These are phyloP conservation scores for Lentinula guzmanii DNA, from an alignment of 768 basidiomycete genomes.

Conservation along the genomic window DNA sequence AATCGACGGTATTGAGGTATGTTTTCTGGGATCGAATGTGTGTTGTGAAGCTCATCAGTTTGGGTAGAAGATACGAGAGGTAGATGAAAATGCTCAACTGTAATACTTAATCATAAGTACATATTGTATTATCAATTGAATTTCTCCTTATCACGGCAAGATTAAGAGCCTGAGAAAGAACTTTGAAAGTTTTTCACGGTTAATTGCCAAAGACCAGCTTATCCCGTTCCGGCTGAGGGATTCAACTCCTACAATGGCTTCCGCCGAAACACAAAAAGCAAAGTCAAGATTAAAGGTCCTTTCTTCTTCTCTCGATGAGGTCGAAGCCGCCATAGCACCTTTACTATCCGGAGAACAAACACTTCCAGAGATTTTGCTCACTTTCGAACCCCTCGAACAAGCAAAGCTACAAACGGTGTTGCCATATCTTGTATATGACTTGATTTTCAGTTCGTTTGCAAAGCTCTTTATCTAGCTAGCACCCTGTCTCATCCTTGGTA, in stretches of 20 bases:
- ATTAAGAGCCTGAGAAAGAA: no score
- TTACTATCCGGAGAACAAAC: slow-evolving; percentile 49
- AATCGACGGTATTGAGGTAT: not conserved
- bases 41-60: no score
- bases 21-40: no score
- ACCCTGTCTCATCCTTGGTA: not conserved
- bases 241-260: not conserved
- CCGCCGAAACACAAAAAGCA: slow-evolving; percentile 35
- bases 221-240: no score
- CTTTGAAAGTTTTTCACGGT: no score
- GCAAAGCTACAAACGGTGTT: slow-evolving; percentile 75
- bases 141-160: no score
- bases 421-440: slow-evolving; percentile 81
- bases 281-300: slow-evolving; percentile 45
- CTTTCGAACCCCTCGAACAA: slow-evolving; percentile 68
- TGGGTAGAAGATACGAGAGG: no score
- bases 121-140: no score
- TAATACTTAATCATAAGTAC: no score
- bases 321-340: slow-evolving; percentile 63
- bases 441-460: slow-evolving; percentile 66
- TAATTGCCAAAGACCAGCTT: no score
- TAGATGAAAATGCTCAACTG: no score
- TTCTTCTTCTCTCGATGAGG: slow-evolving; percentile 54
- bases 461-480: not conserved
- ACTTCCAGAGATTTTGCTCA: slow-evolving; percentile 58